Conservation (phyloP, 257 asterid species). For the Solanum peruvianum region DNA sequence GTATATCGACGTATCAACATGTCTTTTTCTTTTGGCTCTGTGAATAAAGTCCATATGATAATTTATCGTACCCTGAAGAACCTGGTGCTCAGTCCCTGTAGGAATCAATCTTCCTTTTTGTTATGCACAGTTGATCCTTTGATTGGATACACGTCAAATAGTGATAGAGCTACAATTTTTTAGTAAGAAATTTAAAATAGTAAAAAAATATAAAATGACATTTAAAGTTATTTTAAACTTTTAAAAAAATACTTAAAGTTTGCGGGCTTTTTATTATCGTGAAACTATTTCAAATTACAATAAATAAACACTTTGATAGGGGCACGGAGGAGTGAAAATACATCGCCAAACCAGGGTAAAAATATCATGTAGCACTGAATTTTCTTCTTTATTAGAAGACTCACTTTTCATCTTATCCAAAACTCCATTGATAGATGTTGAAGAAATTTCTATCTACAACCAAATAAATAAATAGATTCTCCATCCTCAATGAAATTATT, state of each 20-base stretch:
- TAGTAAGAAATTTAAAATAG: too few relatives aligned
- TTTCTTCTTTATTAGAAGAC: neutral
- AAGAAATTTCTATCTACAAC: too few relatives aligned
- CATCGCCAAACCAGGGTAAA: too few relatives aligned
- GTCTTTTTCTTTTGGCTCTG: neutral
- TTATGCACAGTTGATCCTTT: neutral
- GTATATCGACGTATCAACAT: neutral
- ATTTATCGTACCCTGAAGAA: neutral
- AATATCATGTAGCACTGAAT: neutral
- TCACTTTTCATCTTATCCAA: neutral
- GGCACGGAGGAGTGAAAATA: too few relatives aligned
- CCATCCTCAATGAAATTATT: neutral
- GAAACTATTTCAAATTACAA: too few relatives aligned
- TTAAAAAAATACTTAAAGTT: too few relatives aligned
- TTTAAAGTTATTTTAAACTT: too few relatives aligned
- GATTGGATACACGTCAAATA: neutral
- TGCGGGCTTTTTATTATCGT: fast-evolving
- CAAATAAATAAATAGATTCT: too few relatives aligned
- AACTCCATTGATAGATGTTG: neutral
- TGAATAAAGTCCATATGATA: neutral
- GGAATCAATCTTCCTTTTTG: neutral
- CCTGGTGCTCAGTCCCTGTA: neutral
- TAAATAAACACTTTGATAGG: too few relatives aligned
- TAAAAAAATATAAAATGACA: too few relatives aligned
- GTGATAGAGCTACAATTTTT: too few relatives aligned